Base-by-base conservation (phyloP, 2,329 filamentous ascomycete genomes). In the Neoascochyta sp. region DNA sequence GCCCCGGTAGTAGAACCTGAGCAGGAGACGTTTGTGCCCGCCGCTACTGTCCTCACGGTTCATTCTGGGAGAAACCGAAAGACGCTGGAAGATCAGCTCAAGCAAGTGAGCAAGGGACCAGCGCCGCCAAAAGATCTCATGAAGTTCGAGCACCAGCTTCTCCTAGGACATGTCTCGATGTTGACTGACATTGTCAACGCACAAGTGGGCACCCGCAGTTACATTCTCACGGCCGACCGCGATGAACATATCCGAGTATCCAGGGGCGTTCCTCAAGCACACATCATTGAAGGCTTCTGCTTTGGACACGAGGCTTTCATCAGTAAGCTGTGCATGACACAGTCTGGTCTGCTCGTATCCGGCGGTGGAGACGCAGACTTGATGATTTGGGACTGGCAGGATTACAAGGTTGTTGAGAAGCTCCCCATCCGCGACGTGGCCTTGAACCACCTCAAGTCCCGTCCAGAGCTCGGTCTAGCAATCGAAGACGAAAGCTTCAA, bases 161-260 rank as follows among this genome's bases (percentile, higher is more conserved):
- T 95, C 6, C 77, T 98, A 1, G 92, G 92, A 9, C 92, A 98
- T 64, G 92, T 98, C 9, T 95, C 90, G 1, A 85, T 96, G 78
- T 76, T 98, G 27, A 95, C 89, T 2, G 81, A 86, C 52, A 60
- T 95, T 29, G 63, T 70, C 3, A 69, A 78, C 22, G 67, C 65
- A n/a, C 54, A 70, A 53, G 57, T 70, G 44, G 41, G 66, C 46
- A 37, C 79, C 37, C 70, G 72, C 31, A 68, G 60, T 28, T 83
- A 81, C 48, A 75, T 86, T 26, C 63, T 86, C 25, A 83, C 80
- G 9, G 73, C 76, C 11, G 81, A 86, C 59, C 71, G 81, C 38
- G 81, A 86, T 54, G 80, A 87, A 63, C 92, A 98, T 63, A 90
- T 98, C 52, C 83, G 92, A 20, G 73, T 95, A 12, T 94, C 86